phyloP scores from a whole-genome alignment of 805 yeast species.

The Myxozyma kluyveri region DNA sequence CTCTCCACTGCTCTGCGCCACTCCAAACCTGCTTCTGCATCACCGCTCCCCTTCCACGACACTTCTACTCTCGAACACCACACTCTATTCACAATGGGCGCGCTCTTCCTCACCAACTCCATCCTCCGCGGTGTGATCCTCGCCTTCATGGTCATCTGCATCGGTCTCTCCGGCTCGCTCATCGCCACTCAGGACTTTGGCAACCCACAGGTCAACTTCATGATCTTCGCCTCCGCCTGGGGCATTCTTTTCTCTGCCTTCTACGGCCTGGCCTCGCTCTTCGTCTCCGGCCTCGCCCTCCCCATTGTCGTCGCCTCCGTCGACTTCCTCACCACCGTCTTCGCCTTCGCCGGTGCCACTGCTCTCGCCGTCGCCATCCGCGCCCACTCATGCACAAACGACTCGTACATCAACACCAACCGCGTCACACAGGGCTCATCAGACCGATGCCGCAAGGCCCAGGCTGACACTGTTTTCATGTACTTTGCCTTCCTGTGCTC shows the following conservation, averaged over 20 bases:
- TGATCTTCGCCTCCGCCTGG: slow-evolving; percentile 82
- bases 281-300: slow-evolving; percentile 78
- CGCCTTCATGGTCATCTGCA: slow-evolving; percentile 67
- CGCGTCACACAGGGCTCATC: slow-evolving; percentile 67
- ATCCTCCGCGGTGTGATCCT: slow-evolving; percentile 73
- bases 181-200: slow-evolving; percentile 61
- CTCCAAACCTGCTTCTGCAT: neutral
- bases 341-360: slow-evolving; percentile 91
- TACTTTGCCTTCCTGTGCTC: slow-evolving; percentile 80
- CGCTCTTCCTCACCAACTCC: slow-evolving; percentile 23
- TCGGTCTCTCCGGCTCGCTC: slow-evolving; percentile 89
- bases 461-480: slow-evolving; percentile 75
- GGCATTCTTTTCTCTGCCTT: slow-evolving; percentile 76
- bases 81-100: slow-evolving; percentile 18
- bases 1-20: neutral
- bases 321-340: slow-evolving; percentile 86
- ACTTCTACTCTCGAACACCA: neutral
- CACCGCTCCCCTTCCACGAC: neutral
- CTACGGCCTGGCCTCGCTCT: slow-evolving; percentile 75
- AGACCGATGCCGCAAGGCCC: slow-evolving; percentile 93
- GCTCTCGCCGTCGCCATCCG: slow-evolving; percentile 90
- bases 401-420: slow-evolving; percentile 61
- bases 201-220: slow-evolving; percentile 82
- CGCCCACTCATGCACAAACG: slow-evolving; percentile 79
- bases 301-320: slow-evolving; percentile 70